phyloP scores from a whole-genome alignment of 2,329 filamentous ascomycete genomes.

The Monosporascus ibericus region DNA sequence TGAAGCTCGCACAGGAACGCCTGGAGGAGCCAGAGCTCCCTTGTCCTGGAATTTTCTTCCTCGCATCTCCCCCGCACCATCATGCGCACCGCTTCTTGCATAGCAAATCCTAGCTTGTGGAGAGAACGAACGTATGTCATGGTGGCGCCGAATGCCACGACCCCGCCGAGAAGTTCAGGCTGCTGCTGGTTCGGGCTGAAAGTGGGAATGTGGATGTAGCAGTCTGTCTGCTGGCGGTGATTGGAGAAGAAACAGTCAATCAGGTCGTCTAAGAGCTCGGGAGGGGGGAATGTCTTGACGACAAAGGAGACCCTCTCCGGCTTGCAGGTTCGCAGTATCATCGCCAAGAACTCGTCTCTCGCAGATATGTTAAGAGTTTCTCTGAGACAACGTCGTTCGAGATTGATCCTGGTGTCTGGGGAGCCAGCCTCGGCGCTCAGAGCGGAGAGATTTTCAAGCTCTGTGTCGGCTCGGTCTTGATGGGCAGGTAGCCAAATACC shows the following conservation, averaged over 20 bases:
- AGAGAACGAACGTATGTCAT: slow-evolving; percentile 51
- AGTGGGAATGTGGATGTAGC: slow-evolving; percentile 56
- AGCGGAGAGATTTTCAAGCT: no score
- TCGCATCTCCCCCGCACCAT: slow-evolving; percentile 31
- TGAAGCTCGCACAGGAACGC: slow-evolving; percentile 43
- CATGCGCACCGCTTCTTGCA: slow-evolving; percentile 45
- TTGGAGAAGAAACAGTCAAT: slow-evolving; percentile 53
- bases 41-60: slow-evolving; percentile 39
- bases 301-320: no score
- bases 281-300: slow-evolving; percentile 25
- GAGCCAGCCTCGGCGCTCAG: no score
- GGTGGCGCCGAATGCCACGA: slow-evolving; percentile 55
- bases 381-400: no score
- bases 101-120: slow-evolving; percentile 53
- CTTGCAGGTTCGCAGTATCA: no score
- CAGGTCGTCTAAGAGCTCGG: slow-evolving; percentile 45
- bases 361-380: no score
- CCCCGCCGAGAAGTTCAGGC: slow-evolving; percentile 54
- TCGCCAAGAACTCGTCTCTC: no score
- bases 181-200: slow-evolving; percentile 49
- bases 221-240: not conserved
- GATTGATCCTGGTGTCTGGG: no score
- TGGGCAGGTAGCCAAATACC: slow-evolving; percentile 40
- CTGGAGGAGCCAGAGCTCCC: slow-evolving; percentile 43
- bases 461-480: slow-evolving; percentile 29